Evolutionary conservation across 2,329 filamentous ascomycete genomes (phyloP).

Genomic region (Cladobotryum mycophilum): DNA sequence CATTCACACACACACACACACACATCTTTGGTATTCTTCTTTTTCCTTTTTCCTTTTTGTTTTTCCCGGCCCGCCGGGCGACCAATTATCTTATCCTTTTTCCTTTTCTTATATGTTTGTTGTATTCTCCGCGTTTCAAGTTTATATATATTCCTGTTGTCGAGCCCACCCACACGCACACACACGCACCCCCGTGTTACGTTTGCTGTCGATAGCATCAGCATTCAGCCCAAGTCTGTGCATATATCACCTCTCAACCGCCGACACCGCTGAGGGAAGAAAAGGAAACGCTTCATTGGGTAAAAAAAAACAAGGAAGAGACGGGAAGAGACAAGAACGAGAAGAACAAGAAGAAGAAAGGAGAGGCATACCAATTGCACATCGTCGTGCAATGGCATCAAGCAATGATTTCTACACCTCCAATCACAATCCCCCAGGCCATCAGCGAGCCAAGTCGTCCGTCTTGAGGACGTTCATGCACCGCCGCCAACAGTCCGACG

Average conservation of each 20-base stretch:
- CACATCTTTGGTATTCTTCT: conserved; percentile 2
- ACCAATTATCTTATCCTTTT: neutral
- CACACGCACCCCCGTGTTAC: too few species aligned
- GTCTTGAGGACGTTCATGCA: conserved; percentile 46
- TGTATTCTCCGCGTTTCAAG: neutral
- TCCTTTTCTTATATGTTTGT: neutral
- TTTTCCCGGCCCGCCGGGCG: neutral
- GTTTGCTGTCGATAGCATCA: too few species aligned
- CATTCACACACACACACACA: too few species aligned
- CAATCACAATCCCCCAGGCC: conserved; percentile 16
- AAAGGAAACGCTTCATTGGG: too few species aligned
- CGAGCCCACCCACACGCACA: too few species aligned
- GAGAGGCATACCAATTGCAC: neutral
- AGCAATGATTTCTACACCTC: conserved; percentile 10
- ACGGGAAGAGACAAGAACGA: too few species aligned
- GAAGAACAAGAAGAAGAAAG: neutral
- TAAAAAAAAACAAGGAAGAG: neutral
- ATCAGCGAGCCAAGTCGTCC: conserved; percentile 42
- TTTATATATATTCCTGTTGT: too few species aligned
- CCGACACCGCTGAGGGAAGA: too few species aligned
- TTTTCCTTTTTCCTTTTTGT: neutral
- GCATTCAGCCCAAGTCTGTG: too few species aligned
- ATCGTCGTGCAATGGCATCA: conserved; percentile 15
- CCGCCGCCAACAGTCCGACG: conserved; percentile 42
- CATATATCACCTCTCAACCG: too few species aligned